Base-by-base conservation (phyloP, 495 filamentous ascomycete genomes). In the Penicillium macrosclerotiorum region DNA sequence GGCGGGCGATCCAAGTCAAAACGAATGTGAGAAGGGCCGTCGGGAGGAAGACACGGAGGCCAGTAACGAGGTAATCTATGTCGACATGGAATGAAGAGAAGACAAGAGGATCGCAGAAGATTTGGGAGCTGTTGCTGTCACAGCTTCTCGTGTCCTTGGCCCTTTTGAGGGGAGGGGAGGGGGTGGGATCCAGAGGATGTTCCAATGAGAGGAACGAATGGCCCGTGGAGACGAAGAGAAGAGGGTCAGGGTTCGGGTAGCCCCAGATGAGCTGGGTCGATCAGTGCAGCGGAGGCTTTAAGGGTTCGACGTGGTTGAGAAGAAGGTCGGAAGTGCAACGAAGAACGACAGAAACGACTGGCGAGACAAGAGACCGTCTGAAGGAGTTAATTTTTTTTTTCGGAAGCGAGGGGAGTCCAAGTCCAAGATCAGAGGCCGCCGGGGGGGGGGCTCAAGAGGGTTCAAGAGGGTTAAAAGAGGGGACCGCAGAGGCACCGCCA, bases 331-430 rank as follows among this genome's bases (percentile, higher is more conserved):
- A 38, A 14, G 25, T 27, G 5, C 25, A 27, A 11, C 5, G 25
- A 14, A 8, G 19, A 14, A 25, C 1, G 19, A 26, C 32, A 23
- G 36, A 39, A 41, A n/a, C n/a, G n/a, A n/a, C n/a, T n/a, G 36
- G 36, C 17, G 36, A 22, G 36, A 37, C 35, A 35, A 20, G 5
- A n/a, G n/a, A n/a, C n/a, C n/a, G n/a, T n/a, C 31, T 34, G 31
- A 34, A 17, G 13, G 18, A 22, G 23, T 11, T 16, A 37, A 11
- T 18, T 30, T 30, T 45, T 26, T 36, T 43, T 29, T 17, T 11
- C 27, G 18, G 25, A 55, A 45, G 52, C 48, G 52, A 55, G 52
- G 44, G 36, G 42, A 49, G n/a, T n/a, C n/a, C n/a, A n/a, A n/a
- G n/a, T n/a, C n/a, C n/a, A n/a, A n/a, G n/a, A n/a, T n/a, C n/a